phyloP scores from a whole-genome alignment of 1,284 basidiomycete species.

The Neonothopanus nambi region DNA sequence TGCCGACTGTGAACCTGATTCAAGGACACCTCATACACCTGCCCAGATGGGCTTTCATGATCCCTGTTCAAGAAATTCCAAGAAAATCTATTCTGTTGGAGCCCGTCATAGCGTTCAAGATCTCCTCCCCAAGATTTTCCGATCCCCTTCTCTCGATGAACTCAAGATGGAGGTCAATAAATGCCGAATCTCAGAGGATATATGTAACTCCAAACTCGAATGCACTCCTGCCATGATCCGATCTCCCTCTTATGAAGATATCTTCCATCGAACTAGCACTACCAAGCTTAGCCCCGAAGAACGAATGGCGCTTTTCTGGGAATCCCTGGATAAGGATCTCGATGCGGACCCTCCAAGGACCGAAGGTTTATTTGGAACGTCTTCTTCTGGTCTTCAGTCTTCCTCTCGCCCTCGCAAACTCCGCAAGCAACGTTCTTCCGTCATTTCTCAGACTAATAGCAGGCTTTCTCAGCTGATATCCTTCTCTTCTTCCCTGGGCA shows the following conservation, averaged over 20 bases:
- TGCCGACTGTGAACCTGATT: neutral
- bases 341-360: slow-evolving; percentile 2
- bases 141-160: slow-evolving; percentile 12
- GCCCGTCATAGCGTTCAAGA: slow-evolving; percentile 17
- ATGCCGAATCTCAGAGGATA: neutral
- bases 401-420: slow-evolving; percentile 24
- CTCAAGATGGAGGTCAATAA: slow-evolving; percentile 2
- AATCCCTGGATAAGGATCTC: slow-evolving; percentile 29
- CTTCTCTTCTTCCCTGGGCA: slow-evolving; percentile 28
- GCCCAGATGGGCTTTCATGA: neutral
- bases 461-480: slow-evolving; percentile 4
- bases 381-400: neutral
- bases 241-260: slow-evolving; percentile 15
- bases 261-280: slow-evolving; percentile 11
- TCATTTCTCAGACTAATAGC: slow-evolving; percentile 20
- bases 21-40: neutral
- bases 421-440: slow-evolving; percentile 32
- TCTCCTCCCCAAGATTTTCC: slow-evolving; percentile 15
- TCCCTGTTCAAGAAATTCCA: neutral
- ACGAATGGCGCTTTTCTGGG: slow-evolving; percentile 35
- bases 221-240: slow-evolving; percentile 19
- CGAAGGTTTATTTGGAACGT: slow-evolving; percentile 1
- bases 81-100: slow-evolving; percentile 13
- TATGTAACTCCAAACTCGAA: slow-evolving; percentile 13
- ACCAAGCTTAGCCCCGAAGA: slow-evolving; percentile 26